Conservation (phyloP, 257 asterid genomes). For the Penstemon barbatus region DNA sequence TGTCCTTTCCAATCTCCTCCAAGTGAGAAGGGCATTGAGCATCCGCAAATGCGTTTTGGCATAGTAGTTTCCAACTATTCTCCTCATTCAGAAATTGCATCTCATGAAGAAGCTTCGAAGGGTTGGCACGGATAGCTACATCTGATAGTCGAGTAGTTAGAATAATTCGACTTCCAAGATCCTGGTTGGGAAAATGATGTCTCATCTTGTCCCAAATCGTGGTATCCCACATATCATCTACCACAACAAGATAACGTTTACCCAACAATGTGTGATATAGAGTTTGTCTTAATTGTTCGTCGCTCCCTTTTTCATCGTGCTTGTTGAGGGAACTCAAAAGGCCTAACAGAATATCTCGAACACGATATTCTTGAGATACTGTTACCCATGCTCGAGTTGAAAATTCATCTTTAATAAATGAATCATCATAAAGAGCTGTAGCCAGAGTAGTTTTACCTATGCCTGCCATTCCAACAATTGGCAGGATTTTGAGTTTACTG, state of each 20-base stretch:
- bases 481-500: background rate
- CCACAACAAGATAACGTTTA: conserved; percentile 32
- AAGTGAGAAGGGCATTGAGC: conserved; percentile 26
- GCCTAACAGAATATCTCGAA: conserved; percentile 23
- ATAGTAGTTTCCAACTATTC: conserved; percentile 36
- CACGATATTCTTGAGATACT: conserved; percentile 27
- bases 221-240: conserved; percentile 44
- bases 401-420: conserved; percentile 3
- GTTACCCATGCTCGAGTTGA: conserved; percentile 40
- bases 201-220: conserved; percentile 26
- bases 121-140: conserved; percentile 16
- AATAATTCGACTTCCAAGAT: conserved; percentile 35
- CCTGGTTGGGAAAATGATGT: conserved; percentile 26
- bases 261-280: conserved; percentile 21
- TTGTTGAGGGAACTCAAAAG: conserved; percentile 25
- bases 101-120: background rate
- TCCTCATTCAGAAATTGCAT: conserved; percentile 28
- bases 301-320: conserved; percentile 13
- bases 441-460: conserved; percentile 49
- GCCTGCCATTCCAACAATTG: conserved; percentile 38
- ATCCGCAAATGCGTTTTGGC: conserved; percentile 19
- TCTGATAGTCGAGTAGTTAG: conserved; percentile 28
- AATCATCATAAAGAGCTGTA: conserved; percentile 29
- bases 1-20: conserved; percentile 21
- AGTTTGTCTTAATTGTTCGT: background rate